Evolutionary conservation across 148 eudicot species (phyloP).

Genomic region (Vaccinium corymbosum): DNA sequence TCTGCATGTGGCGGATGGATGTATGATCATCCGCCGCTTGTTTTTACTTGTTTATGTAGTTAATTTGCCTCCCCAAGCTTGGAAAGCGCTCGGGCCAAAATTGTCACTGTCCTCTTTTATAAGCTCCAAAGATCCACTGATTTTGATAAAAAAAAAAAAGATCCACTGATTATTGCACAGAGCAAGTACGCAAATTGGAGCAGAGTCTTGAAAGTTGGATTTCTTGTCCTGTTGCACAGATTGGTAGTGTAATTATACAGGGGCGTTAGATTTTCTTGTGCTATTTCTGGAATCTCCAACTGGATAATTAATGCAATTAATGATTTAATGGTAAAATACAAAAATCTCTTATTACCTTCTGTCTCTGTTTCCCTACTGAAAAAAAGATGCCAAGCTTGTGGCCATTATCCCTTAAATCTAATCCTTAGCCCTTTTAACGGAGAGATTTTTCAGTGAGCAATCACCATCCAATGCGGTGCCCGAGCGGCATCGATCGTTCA

Average conservation of each 20-base stretch:
- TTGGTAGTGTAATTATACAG: no score
- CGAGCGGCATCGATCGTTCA: no score
- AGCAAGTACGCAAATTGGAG: background rate
- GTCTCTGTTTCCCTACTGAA: background rate
- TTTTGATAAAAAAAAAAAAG: no score
- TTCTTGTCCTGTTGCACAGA: background rate
- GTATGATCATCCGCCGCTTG: no score
- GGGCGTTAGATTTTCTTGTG: background rate
- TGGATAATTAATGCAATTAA: background rate
- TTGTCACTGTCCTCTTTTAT: background rate
- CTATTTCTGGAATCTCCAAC: background rate
- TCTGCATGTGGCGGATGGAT: no score
- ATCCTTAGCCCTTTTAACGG: background rate
- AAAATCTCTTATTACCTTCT: background rate
- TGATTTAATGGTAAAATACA: background rate
- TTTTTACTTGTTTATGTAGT: background rate
- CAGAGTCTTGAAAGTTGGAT: background rate
- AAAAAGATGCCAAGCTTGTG: constrained; percentile 7
- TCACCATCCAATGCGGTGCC: no score
- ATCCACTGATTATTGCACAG: background rate
- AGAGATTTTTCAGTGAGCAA: no score
- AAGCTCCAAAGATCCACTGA: background rate
- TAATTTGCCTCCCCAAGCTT: background rate
- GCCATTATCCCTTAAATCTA: background rate
- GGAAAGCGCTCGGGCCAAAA: background rate